Evolutionary conservation across 805 yeast species (phyloP).

Genomic region (Candida xiaguanensis): DNA sequence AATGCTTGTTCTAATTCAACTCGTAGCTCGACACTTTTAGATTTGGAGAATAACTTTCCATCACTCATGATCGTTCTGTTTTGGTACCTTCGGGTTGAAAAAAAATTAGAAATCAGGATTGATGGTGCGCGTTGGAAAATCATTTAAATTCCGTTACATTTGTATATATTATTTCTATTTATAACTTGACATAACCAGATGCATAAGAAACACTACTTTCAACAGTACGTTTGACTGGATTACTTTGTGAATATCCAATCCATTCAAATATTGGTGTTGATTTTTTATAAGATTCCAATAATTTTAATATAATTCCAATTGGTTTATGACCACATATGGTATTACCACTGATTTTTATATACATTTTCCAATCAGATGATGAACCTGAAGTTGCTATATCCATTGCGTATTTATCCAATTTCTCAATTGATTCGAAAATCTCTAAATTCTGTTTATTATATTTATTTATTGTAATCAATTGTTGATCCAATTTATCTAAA

Average conservation of each 20-base stretch:
- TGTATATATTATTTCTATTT: not conserved
- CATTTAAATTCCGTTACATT: no score
- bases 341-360: slow-evolving; percentile 69
- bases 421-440: slow-evolving; percentile 70
- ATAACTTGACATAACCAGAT: slow-evolving; percentile 55
- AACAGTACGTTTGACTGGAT: slow-evolving; percentile 36
- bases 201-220: slow-evolving; percentile 94
- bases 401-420: slow-evolving; percentile 72
- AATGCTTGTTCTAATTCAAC: slow-evolving; percentile 42
- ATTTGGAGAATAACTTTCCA: slow-evolving; percentile 35
- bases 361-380: slow-evolving; percentile 58
- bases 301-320: slow-evolving; percentile 55
- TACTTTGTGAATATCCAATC: slow-evolving; percentile 81
- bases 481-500: slow-evolving; percentile 14
- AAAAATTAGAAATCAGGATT: not conserved
- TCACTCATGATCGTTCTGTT: slow-evolving; percentile 26
- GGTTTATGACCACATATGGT: slow-evolving; percentile 95
- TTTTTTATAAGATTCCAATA: slow-evolving; percentile 39
- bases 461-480: slow-evolving; percentile 13
- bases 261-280: slow-evolving; percentile 44
- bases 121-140: not conserved
- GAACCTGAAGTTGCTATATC: slow-evolving; percentile 52
- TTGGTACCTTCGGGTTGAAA: slow-evolving; percentile 2
- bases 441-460: slow-evolving; percentile 29
- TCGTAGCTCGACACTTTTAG: slow-evolving; percentile 36